Conservation (phyloP, 345 rosid species). For the Combretum micranthum region DNA sequence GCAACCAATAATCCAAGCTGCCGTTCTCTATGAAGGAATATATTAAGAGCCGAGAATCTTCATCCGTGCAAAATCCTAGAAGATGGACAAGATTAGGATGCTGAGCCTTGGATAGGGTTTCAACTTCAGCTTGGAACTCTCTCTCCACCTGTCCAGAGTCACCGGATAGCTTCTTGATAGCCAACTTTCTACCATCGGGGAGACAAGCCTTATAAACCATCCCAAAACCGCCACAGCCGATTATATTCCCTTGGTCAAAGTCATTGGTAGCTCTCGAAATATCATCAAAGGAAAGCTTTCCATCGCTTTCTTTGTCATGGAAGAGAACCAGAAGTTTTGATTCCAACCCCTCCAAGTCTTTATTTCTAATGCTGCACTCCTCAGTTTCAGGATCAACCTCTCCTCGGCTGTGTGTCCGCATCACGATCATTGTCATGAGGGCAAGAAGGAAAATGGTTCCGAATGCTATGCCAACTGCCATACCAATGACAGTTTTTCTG, state of each 20-base stretch:
- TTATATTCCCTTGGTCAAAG: constrained; percentile 71
- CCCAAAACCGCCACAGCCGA: constrained; percentile 91
- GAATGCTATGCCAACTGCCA: constrained; percentile 49
- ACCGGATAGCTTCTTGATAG: constrained; percentile 74
- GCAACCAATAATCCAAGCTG: constrained; percentile 90
- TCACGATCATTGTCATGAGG: constrained; percentile 36
- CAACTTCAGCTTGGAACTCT: constrained; percentile 82
- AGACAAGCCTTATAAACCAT: constrained; percentile 71
- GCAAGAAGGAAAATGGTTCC: constrained; percentile 44
- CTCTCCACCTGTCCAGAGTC: constrained; percentile 86
- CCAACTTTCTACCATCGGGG: constrained; percentile 60
- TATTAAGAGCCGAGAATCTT: constrained; percentile 53
- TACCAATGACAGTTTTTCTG: constrained; percentile 35
- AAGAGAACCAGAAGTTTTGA: constrained; percentile 55
- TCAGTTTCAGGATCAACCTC: constrained; percentile 71
- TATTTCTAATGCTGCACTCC: constrained; percentile 25
- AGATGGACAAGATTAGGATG: constrained; percentile 82
- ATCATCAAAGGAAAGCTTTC: constrained; percentile 56
- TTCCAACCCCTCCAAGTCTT: constrained; percentile 45
- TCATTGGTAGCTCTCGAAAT: constrained; percentile 57
- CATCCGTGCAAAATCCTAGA: constrained; percentile 64
- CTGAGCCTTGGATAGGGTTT: constrained; percentile 79
- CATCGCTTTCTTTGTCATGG: constrained; percentile 37
- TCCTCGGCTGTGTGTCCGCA: constrained; percentile 42
- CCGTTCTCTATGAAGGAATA: constrained; percentile 88